Conservation (phyloP, 495 filamentous ascomycete species). For the Hamigera avellanea region DNA sequence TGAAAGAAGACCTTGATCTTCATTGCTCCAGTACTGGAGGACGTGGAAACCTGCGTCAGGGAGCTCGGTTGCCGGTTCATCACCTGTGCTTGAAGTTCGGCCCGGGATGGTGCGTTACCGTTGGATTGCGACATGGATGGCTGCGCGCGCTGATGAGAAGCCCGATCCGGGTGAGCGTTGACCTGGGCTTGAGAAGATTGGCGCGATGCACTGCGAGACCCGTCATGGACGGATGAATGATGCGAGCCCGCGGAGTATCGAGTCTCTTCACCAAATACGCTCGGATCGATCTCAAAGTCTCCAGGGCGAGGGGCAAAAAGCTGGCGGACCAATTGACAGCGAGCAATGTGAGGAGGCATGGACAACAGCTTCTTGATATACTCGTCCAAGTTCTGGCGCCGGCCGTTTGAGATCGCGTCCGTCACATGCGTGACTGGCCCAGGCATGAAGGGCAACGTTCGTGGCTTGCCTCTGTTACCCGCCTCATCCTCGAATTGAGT, state of each 20-base stretch:
- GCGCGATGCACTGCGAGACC: conserved; percentile 47
- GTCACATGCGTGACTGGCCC: conserved; percentile 97
- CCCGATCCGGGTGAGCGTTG: conserved; percentile 49
- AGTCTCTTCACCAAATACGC: conserved; percentile 52
- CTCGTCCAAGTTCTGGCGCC: conserved; percentile 81
- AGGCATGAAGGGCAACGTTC: conserved; percentile 95
- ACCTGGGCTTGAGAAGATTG: conserved; percentile 67
- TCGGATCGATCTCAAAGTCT: conserved; percentile 83
- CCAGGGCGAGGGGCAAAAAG: conserved; percentile 84
- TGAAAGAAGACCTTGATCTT: conserved; percentile 94
- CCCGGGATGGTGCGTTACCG: conserved; percentile 29
- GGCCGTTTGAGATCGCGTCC: conserved; percentile 87
- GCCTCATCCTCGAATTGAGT: conserved; percentile 92
- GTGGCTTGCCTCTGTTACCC: conserved; percentile 62
- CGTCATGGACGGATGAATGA: conserved; percentile 47
- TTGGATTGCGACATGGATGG: conserved; percentile 28
- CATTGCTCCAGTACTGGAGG: conserved; percentile 42
- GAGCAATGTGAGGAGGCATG: conserved; percentile 73
- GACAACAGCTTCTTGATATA: conserved; percentile 86
- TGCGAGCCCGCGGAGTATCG: conserved; percentile 61
- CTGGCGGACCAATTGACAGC: conserved; percentile 69
- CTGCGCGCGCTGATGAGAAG: conserved; percentile 47
- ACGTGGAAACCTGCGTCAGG: conserved; percentile 55
- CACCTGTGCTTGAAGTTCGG: conserved; percentile 20
- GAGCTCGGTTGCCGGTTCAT: conserved; percentile 66